Evolutionary conservation across 139 green algal genomes (phyloP), one percentile per base, ranked within the genome.

Genomic region (Chlorella sp.): DNA sequence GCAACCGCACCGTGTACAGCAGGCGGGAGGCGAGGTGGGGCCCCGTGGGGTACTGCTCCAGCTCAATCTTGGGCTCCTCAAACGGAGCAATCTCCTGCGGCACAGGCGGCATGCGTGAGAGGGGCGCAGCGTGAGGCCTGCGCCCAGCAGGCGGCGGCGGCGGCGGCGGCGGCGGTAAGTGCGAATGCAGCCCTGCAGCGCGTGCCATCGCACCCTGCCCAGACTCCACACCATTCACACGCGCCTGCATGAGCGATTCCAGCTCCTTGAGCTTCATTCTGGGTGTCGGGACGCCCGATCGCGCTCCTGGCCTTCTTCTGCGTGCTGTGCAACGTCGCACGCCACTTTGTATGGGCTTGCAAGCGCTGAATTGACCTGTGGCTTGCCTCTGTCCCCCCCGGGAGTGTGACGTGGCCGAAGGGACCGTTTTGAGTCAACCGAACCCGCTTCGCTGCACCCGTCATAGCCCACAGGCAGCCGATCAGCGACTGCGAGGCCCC

Each of bases 41-140:
- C 0, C 93, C 90, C 19, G 96, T 99, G 26, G 96, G 92, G 86
- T 99, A 99, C 92, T 99, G 96, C 90, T 99, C 96, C 64, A 99
- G 83, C 41, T 96, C 92, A 6, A 97, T 69, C 73, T 98, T 98
- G 56, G 95, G 94, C 0, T 86, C 32, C 8, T 77, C 65, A 85
- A 98, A 98, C 1, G 91, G 88, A 6, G 88, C 82, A 3, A 98
- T 88, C 70, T 96, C 94, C 92, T 97, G 87, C 30, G 84, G 16
- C 16, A 73, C 24, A 69, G 36, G n/a, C 32, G 3, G 9, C 41
- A 30, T 46, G 67, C 17, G 34, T 34, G 36, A 9, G 48, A 13
- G 36, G 5, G 48, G 62, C 3, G 62, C 28, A 40, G 67, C 34
- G 4, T 22, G 38, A 1, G 20, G 40, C 40, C 41, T 19, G 40